These are phyloP conservation scores for Xanthoconium purpureum DNA, from an alignment of 768 basidiomycete genomes.

Conservation along the genomic window DNA sequence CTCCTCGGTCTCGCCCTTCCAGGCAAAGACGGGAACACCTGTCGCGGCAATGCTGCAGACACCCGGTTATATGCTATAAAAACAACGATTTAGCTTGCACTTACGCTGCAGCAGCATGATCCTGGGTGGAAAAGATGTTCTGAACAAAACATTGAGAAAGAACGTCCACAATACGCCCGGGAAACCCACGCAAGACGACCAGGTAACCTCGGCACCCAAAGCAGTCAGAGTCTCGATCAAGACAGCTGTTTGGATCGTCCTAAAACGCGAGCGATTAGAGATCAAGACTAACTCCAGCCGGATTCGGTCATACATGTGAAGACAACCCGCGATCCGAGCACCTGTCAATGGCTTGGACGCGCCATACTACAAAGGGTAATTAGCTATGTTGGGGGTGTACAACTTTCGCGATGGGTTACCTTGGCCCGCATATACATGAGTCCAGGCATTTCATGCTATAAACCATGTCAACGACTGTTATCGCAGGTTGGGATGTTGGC, in stretches of 20 bases:
- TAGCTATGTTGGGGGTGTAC: constrained; percentile 7
- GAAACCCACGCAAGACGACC: constrained; percentile 90
- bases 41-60: constrained; percentile 84
- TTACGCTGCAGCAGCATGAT: constrained; percentile 96
- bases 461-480: constrained; percentile 8
- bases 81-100: constrained; percentile 26
- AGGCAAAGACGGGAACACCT: constrained; percentile 96
- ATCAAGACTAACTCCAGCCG: background rate
- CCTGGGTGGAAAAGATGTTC: constrained; percentile 99
- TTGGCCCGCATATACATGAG: constrained; percentile 91
- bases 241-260: constrained; percentile 98
- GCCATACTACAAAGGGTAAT: constrained; percentile 55
- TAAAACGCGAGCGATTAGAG: constrained; percentile 32
- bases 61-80: background rate
- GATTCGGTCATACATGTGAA: constrained; percentile 76
- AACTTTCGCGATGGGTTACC: constrained; percentile 40
- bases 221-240: constrained; percentile 96
- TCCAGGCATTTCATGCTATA: constrained; percentile 89
- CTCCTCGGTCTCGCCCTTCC: constrained; percentile 99
- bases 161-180: background rate
- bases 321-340: constrained; percentile 94
- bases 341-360: constrained; percentile 84
- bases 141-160: constrained; percentile 28
- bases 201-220: constrained; percentile 95
- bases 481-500: constrained; percentile 12